Evolutionary conservation across 2,329 filamentous ascomycete species (phyloP).

Genomic region (Podosphaera aphanis): DNA sequence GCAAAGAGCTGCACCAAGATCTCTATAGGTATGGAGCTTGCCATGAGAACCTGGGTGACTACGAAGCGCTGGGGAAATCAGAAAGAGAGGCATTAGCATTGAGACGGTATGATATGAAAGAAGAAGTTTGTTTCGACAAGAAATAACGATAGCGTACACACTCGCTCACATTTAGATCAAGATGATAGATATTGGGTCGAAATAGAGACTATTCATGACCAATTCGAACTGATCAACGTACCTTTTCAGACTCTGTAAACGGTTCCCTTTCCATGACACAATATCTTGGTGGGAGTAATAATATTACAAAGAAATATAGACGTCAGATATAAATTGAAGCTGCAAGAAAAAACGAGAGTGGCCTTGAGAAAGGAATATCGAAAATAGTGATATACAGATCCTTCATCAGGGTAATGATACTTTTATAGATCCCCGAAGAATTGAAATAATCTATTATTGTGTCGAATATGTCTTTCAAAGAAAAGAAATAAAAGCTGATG

Average conservation of each 20-base stretch:
- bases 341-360: not conserved
- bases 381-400: constrained; percentile 2
- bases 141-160: constrained; percentile 1
- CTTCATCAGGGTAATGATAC: not conserved
- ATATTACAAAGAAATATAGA: not conserved
- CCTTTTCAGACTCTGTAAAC: constrained; percentile 1
- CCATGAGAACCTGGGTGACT: not conserved
- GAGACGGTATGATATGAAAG: constrained; percentile 4
- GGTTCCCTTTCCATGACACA: not conserved
- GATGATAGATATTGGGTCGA: not conserved
- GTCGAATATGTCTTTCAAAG: not conserved
- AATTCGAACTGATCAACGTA: not conserved
- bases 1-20: not conserved
- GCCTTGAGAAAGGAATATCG: constrained; percentile 4
- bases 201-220: not conserved
- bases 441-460: not conserved
- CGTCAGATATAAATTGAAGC: not conserved
- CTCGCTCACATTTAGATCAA: not conserved
- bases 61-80: constrained; percentile 2
- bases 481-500: not conserved
- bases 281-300: not conserved
- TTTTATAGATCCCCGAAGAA: not conserved
- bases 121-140: constrained; percentile 2
- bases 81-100: constrained; percentile 9
- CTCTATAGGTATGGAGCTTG: constrained; percentile 1